Percentiles rank a stretch among this genome's conserved stretches.
Evolutionary conservation across 2,329 filamentous ascomycete species (phyloP).

Genomic region (Fragosphaeria purpurea): DNA sequence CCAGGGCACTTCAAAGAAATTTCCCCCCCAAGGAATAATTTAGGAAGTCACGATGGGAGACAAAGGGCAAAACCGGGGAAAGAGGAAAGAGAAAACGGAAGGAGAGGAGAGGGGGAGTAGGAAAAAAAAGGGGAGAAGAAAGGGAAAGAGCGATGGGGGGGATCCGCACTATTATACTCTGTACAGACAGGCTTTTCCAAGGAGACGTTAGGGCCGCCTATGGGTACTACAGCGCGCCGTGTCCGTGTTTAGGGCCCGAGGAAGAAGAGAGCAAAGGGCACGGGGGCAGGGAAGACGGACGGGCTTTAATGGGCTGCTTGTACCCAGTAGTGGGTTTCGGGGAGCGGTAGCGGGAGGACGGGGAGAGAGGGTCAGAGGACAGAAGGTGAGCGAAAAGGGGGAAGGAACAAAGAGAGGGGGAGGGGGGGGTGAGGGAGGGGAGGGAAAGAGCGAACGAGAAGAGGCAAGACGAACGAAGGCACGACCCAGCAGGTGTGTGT

Average conservation of each 20-base stretch:
- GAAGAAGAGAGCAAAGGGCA: background rate
- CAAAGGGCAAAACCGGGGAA: background rate
- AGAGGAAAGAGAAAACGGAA: background rate
- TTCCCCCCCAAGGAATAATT: background rate
- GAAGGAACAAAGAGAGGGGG: background rate
- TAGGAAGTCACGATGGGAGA: slow-evolving; percentile 5
- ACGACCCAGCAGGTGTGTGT: background rate
- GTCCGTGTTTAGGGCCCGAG: background rate
- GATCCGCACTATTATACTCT: slow-evolving; percentile 8
- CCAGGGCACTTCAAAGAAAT: background rate
- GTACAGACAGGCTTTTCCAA: background rate
- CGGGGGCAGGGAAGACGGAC: too few species aligned
- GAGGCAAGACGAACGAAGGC: background rate
- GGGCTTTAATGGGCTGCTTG: background rate
- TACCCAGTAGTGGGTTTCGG: background rate
- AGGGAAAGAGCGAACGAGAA: background rate
- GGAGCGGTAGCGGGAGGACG: background rate
- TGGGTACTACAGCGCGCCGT: background rate
- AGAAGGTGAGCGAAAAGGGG: background rate
- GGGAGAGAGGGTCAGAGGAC: too few species aligned
- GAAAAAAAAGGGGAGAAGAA: background rate
- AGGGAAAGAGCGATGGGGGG: slow-evolving; percentile 7
- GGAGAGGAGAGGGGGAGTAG: background rate
- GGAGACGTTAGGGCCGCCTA: background rate
- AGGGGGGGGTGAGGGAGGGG: background rate